Evolutionary conservation across 164 flowering plant species (phyloP), one percentile per base, ranked within the genome.

Genomic region (Liquidambar formosana): DNA sequence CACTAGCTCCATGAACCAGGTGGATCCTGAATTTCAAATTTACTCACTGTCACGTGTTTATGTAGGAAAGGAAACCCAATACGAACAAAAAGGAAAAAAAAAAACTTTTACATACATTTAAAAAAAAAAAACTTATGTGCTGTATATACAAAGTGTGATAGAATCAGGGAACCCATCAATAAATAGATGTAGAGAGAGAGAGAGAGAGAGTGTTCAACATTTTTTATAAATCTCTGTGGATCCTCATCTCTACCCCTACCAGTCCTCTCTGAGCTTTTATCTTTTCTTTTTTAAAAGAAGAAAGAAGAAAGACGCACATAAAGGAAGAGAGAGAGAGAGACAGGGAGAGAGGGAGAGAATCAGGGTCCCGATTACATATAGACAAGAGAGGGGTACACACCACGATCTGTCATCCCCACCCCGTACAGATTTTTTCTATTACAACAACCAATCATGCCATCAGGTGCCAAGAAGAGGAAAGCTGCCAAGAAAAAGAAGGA

Each of bases 401-500:
- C 64, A 48, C 65, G 53, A 71, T 71, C 74, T 64, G 64, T 44
- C 45, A 46, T 6, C 13, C 13, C 8, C 33, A 46, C 59, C 49
- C 8, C 26, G 4, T 22, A 57, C 61, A 15, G 26, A 27, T 28
- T 22, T 4, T 22, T 23, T 28, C n/a, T 41, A 38, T 43, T 19
- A 16, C 44, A 60, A 11, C 14, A 61, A 23, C 26, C 70, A 81
- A 84, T 80, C 88, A 89, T 89, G 94, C 94, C 94, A 1, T 71
- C 84, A 58, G 92, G 90, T 78, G 61, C 88, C 0, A 89, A 83
- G 86, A 88, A 78, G 87, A 78, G 88, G 68, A 88, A 86, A 75
- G 84, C 89, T 71, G 86, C 85, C 67, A 89, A 79, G 88, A 89
- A 85, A 70, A 89, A 86, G 85, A 76, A 71, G 82, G 83, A 72